Percentiles rank a stretch among this genome's conserved stretches.
phyloP scores from a whole-genome alignment of 148 eudicot species.

The Camellia granthamiana region DNA sequence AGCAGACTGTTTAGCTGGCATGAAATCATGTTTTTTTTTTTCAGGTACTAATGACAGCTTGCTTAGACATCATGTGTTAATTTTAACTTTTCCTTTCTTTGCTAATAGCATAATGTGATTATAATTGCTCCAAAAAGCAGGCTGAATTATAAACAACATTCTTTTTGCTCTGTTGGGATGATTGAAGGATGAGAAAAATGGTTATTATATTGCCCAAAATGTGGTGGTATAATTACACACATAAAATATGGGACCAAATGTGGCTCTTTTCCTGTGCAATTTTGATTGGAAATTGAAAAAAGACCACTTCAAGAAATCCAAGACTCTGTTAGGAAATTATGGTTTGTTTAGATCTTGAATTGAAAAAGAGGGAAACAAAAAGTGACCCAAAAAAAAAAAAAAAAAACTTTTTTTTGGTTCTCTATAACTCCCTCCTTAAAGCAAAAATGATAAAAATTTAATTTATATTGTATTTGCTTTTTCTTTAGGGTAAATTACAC shows the following conservation, averaged over 20 bases:
- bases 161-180: not conserved
- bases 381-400: no score
- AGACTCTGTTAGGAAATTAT: no score
- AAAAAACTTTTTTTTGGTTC: no score
- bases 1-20: not conserved
- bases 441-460: no score
- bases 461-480: no score
- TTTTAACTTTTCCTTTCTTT: not conserved
- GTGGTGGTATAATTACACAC: not conserved
- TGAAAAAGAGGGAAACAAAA: no score
- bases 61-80: not conserved
- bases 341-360: no score
- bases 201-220: not conserved
- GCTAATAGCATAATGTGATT: not conserved
- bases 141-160: not conserved
- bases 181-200: not conserved
- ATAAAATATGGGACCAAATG: not conserved
- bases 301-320: no score
- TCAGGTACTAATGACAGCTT: not conserved
- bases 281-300: no score
- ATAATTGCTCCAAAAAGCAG: conserved; percentile 2
- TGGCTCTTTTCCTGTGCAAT: not conserved
- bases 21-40: not conserved
- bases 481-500: no score
- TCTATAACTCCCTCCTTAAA: no score